Percentiles rank a stretch among this genome's conserved stretches.
phyloP scores from a whole-genome alignment of 768 basidiomycete species.

The Panaeolus papilionaceus region DNA sequence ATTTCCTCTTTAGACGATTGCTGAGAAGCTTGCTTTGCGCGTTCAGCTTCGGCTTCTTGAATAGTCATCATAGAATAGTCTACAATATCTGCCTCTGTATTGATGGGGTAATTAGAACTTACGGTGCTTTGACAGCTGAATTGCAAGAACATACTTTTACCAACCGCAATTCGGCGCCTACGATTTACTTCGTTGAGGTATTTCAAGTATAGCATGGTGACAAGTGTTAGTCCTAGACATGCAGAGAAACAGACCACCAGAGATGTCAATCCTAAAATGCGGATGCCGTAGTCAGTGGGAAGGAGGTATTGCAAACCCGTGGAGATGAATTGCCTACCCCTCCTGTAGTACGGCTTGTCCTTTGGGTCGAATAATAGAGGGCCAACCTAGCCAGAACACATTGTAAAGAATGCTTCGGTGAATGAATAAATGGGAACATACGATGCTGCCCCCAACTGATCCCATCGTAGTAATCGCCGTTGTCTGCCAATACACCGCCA shows the following conservation, averaged over 20 bases:
- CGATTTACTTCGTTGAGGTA: slow-evolving; percentile 25
- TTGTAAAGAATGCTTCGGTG: neutral
- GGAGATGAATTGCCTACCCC: slow-evolving; percentile 17
- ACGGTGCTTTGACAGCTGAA: neutral
- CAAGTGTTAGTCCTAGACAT: slow-evolving; percentile 12
- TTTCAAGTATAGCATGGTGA: slow-evolving; percentile 22
- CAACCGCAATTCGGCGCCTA: slow-evolving; percentile 23
- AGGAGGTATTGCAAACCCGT: too few relatives aligned
- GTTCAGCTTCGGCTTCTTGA: slow-evolving; percentile 19
- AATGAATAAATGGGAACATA: slow-evolving; percentile 14
- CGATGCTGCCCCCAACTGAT: slow-evolving; percentile 33
- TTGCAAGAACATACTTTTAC: slow-evolving; percentile 24
- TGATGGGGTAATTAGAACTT: neutral
- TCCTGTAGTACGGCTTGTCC: slow-evolving; percentile 30
- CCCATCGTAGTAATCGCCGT: slow-evolving; percentile 34
- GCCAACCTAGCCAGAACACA: slow-evolving; percentile 26
- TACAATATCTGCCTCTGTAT: slow-evolving; percentile 24
- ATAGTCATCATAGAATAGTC: slow-evolving; percentile 29
- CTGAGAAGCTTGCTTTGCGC: neutral
- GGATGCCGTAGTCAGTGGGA: neutral
- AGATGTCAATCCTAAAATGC: slow-evolving; percentile 21
- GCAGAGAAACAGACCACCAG: slow-evolving; percentile 24
- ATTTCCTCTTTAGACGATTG: neutral
- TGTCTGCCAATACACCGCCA: slow-evolving; percentile 24
- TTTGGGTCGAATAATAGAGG: slow-evolving; percentile 31